Percentiles rank a stretch among this genome's conserved stretches.
These are phyloP conservation scores for Cystobasidiaceae sp. DNA, from an alignment of 1,284 basidiomycete genomes.

Conservation along the genomic window DNA sequence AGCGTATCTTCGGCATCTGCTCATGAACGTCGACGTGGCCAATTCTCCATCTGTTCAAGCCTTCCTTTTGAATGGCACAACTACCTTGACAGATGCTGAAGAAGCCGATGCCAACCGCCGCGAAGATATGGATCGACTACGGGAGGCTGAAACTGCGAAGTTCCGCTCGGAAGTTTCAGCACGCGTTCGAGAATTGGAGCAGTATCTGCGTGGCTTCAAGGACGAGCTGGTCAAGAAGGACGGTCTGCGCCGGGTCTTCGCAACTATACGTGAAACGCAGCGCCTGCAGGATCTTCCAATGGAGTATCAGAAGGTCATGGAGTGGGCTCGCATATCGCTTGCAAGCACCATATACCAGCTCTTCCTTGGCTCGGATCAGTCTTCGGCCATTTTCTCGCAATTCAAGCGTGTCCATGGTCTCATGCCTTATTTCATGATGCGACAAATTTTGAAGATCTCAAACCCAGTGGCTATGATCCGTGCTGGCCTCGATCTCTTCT, in stretches of 20 bases:
- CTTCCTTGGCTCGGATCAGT: constrained; percentile 86
- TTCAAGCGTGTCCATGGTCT: constrained; percentile 90
- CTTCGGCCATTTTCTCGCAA: constrained; percentile 78
- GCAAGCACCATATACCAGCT: constrained; percentile 95
- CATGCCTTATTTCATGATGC: constrained; percentile 97
- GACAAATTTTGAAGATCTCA: constrained; percentile 82
- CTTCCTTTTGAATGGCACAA: constrained; percentile 78
- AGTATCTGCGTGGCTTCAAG: constrained; percentile 79
- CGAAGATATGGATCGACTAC: constrained; percentile 81
- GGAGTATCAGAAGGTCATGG: constrained; percentile 81
- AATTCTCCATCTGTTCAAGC: constrained; percentile 78
- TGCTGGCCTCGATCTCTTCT: constrained; percentile 84
- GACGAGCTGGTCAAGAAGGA: constrained; percentile 86
- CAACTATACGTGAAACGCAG: constrained; percentile 75
- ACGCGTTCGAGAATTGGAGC: constrained; percentile 79
- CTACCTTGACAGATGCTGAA: constrained; percentile 66
- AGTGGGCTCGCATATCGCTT: constrained; percentile 96
- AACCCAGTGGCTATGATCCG: constrained; percentile 97
- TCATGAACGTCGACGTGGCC: constrained; percentile 67
- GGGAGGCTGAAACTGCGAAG: constrained; percentile 77
- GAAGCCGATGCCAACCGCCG: constrained; percentile 68
- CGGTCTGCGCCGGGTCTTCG: constrained; percentile 80
- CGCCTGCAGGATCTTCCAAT: constrained; percentile 71
- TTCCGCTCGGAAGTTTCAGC: constrained; percentile 83
- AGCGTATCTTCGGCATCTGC: constrained; percentile 76